Conservation (phyloP, 352 stramenopile species). For the Globisporangium cederbergense region DNA sequence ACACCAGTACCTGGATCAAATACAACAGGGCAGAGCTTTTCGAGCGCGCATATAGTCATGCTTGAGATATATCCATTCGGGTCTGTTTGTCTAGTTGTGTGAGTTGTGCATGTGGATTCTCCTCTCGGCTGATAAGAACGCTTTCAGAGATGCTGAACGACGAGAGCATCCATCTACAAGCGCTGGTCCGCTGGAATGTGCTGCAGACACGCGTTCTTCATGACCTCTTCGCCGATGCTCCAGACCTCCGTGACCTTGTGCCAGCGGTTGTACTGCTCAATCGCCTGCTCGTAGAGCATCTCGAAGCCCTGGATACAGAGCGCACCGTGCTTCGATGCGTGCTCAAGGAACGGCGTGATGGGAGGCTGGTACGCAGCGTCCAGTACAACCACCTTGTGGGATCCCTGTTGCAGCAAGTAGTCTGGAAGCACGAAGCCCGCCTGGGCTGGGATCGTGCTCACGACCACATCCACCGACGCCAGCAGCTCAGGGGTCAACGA, state of each 20-base stretch:
- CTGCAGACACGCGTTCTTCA: slow-evolving; percentile 55
- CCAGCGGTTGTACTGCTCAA: slow-evolving; percentile 97
- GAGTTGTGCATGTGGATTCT: background rate
- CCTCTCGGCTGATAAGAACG: background rate
- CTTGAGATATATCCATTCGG: background rate
- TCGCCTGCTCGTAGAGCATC: slow-evolving; percentile 98
- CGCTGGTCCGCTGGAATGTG: slow-evolving; percentile 54
- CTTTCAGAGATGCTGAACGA: background rate
- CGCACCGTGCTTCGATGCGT: slow-evolving; percentile 84
- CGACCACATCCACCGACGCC: slow-evolving; percentile 84
- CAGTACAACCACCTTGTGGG: slow-evolving; percentile 84
- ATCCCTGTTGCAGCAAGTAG: slow-evolving; percentile 46
- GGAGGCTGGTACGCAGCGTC: slow-evolving; percentile 98
- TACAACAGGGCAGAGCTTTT: background rate
- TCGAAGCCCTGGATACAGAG: slow-evolving; percentile 94
- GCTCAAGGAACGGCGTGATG: slow-evolving; percentile 89
- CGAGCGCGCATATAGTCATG: background rate
- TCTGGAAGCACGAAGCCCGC: slow-evolving; percentile 80
- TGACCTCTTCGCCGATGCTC: slow-evolving; percentile 43
- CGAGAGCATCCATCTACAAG: slow-evolving; percentile 19
- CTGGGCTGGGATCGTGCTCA: slow-evolving; percentile 94
- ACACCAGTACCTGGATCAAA: slow-evolving; percentile 2
- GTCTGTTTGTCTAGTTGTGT: background rate
- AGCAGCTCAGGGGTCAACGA: slow-evolving; percentile 48
- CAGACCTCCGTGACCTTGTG: slow-evolving; percentile 51